Base-by-base conservation (phyloP, 2,329 filamentous ascomycete genomes). In the Diaporthe capsici region DNA sequence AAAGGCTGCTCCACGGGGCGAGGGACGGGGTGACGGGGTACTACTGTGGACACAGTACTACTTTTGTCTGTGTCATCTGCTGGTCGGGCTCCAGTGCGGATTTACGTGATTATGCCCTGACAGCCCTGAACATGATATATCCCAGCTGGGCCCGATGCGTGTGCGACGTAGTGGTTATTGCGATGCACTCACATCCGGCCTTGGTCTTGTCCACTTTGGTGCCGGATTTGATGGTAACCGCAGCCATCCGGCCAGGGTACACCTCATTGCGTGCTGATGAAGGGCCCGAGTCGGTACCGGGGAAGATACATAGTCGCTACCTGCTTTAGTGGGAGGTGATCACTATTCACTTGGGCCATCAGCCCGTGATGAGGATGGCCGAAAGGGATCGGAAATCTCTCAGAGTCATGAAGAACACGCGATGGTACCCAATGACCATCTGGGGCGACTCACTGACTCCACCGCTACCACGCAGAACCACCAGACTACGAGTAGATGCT, bases 371-470 rank as follows among this genome's bases (percentile, higher is more conserved):
- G 63, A 20, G 12, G 28, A 13, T 37, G 63, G 22, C 63, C 63
- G 63, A 68, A 68, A 15, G 28, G 12, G 3, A 51, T 68, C 63
- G 63, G 63, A 37, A 34, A 68, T 68, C 47, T 39, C 47, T 68
- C 65, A 47, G 65, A 68, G 65, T 68, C 65, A 53, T 53, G 47
- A 53, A 53, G 47, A 17, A 22, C 34, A 49, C 47, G 65, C 65
- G 65, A 53, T 68, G 31, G n/a, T 68, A 53, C 65, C 65, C 65
- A 53, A 68, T 51, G 47, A 25, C 34, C 34, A 28, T 37, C 31
- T 8, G 31, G 47, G 49, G 65, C 65, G 65, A 53, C 65, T 68
- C 65, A 68, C 65, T 12, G 22, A 68, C 65, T 53, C 65, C 65
- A 68, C 47, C n/a, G 47, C 65, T 53, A 68, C 65, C 65, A 28